Evolutionary conservation across 331 rosid species (phyloP), one percentile per base, ranked within the genome.

Genomic region (Rhamnella rubrinervis): DNA sequence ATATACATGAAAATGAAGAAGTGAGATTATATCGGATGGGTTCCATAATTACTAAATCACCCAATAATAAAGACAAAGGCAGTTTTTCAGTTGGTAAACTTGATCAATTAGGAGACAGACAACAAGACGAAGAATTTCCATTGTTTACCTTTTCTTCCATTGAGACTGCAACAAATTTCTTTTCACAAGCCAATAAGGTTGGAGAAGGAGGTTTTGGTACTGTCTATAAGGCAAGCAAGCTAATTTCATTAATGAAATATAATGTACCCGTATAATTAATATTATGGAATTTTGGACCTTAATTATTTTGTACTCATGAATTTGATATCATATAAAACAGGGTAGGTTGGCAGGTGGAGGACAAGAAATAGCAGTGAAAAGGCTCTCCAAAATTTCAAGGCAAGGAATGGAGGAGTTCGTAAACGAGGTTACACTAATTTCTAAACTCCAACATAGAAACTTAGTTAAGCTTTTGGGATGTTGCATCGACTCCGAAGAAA

Each of bases 391-490:
- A 50, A 71, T 60, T 49, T 60, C 68, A n/a, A 35, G 40, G 50
- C 75, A 71, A 61, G 75, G 68, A 17, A 26, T 37, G 53, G 52
- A 50, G 26, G 75, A 71, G 68, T 71, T 71, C 75, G 61, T 44
- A 21, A 71, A 71, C 2, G 75, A 71, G 18, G 67, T 71, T 10
- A 60, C 55, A 6, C 6, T 71, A 14, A 71, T 71, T 21, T 71
- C 67, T 61, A 71, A 61, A 61, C 75, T 71, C 35, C 75, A 71
- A 6, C 75, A 71, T 49, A 37, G 75, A 39, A 71, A 71, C 59
- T 71, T 71, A 39, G 75, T 61, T 46, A 61, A 40, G 61, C 67
- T 71, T 61, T 61, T 71, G 75, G 75, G 68, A 38, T 71, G 75
- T 47, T 71, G 75, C 75, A 71, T 58, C 35, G 75, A 71, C 50